Evolutionary conservation across 2,329 filamentous ascomycete species (phyloP).

Genomic region (Colletotrichum theobromicola): DNA sequence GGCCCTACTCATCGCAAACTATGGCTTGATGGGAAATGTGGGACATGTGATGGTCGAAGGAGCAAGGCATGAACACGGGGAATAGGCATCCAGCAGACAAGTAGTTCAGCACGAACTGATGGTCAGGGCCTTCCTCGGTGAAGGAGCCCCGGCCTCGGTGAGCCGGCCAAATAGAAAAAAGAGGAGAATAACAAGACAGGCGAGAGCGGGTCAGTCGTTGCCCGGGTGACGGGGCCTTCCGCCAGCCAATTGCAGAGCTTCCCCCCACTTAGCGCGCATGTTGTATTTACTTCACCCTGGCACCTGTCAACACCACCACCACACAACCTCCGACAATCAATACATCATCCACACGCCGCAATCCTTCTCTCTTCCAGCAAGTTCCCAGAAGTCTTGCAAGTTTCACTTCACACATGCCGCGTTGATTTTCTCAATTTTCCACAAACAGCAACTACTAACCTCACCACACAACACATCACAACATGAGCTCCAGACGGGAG

Average conservation of each 20-base stretch:
- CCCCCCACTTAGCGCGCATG: slow-evolving; percentile 6
- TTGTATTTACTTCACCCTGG: slow-evolving; percentile 19
- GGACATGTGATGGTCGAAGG: neutral
- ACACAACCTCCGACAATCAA: neutral
- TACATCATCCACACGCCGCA: neutral
- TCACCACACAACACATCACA: neutral
- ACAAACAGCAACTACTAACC: neutral
- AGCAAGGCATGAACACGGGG: neutral
- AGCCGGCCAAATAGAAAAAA: neutral
- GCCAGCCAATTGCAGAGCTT: neutral
- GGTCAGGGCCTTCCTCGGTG: neutral
- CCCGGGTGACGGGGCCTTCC: neutral
- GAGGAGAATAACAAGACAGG: neutral
- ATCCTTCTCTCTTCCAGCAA: neutral
- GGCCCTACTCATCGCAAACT: too few species aligned
- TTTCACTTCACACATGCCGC: neutral
- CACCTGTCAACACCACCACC: slow-evolving; percentile 12
- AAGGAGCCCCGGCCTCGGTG: neutral
- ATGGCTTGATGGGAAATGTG: too few species aligned
- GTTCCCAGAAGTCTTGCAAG: neutral
- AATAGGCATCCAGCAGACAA: neutral
- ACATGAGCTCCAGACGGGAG: slow-evolving; percentile 24
- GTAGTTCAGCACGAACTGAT: neutral
- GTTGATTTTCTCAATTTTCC: neutral
- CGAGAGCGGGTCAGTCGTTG: neutral